Conservation (phyloP, 2,329 filamentous ascomycete genomes). For the Phoma sp. region DNA sequence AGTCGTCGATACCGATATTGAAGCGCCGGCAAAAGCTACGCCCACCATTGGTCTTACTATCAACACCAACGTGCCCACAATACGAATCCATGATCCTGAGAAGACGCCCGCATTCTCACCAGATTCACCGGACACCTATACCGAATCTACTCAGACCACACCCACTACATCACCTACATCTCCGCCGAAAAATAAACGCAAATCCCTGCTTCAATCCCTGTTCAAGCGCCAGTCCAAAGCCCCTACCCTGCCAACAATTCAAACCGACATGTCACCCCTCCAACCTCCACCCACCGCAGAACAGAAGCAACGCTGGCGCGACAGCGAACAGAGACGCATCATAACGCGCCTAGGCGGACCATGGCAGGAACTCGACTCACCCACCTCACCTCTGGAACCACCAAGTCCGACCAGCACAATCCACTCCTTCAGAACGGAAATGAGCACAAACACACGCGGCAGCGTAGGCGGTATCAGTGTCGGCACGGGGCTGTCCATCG, state of each 20-base stretch:
- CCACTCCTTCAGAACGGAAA: constrained; percentile 7
- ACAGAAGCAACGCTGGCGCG: constrained; percentile 28
- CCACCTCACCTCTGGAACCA: constrained; percentile 6
- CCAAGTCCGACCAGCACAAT: constrained; percentile 6
- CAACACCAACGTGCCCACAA: constrained; percentile 11
- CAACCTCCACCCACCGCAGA: constrained; percentile 10
- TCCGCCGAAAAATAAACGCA: constrained; percentile 8
- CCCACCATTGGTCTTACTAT: constrained; percentile 9
- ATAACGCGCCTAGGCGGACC: constrained; percentile 30
- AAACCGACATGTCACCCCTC: constrained; percentile 6
- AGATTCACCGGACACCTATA: constrained; percentile 1
- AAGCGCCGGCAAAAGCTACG: not conserved
- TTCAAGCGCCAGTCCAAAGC: constrained; percentile 13
- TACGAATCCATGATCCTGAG: constrained; percentile 8
- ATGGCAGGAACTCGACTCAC: constrained; percentile 21
- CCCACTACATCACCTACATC: constrained; percentile 9
- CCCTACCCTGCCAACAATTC: constrained; percentile 1
- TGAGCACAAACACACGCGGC: constrained; percentile 2
- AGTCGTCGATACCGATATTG: not conserved
- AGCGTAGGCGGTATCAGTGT: constrained; percentile 11
- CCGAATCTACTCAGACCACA: constrained; percentile 2
- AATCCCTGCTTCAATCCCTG: constrained; percentile 8
- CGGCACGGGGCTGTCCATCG: constrained; percentile 13
- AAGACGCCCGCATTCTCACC: constrained; percentile 12
- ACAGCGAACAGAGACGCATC: constrained; percentile 31